These are phyloP conservation scores for Solanum hybrid DNA, from an alignment of 305 asterid species.

Conservation along the genomic window DNA sequence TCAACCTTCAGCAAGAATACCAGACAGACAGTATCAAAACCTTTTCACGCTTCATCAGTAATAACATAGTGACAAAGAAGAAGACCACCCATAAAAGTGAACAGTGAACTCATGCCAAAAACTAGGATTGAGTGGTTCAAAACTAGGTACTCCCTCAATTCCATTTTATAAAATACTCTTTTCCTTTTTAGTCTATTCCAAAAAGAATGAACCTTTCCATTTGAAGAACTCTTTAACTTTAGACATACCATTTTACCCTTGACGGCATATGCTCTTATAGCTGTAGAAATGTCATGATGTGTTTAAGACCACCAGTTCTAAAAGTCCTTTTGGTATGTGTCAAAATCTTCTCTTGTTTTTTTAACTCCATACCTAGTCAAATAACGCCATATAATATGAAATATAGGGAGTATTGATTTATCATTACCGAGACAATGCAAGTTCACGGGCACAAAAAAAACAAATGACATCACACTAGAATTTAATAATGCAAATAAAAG, in stretches of 20 bases:
- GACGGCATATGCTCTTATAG: not conserved
- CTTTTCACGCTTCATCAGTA: not conserved
- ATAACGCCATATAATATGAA: not conserved
- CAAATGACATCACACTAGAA: not conserved
- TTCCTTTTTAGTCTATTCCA: not conserved
- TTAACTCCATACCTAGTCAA: not conserved
- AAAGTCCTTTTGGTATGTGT: not conserved
- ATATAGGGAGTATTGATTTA: not conserved
- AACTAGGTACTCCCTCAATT: not conserved
- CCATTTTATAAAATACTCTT: not conserved
- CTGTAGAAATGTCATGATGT: not conserved
- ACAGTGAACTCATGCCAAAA: not conserved
- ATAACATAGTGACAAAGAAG: not conserved
- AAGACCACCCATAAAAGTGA: not conserved
- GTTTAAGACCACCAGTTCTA: not conserved
- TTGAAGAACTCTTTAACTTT: not conserved
- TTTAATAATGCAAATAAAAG: not conserved
- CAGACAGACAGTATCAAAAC: slow-evolving; percentile 8
- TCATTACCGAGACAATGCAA: not conserved
- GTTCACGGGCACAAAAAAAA: not conserved
- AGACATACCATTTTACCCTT: not conserved
- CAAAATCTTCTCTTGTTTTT: not conserved
- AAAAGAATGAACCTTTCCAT: not conserved
- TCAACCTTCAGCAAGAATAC: slow-evolving; percentile 55
- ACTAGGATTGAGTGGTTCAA: not conserved